phyloP scores from a whole-genome alignment of 148 eudicot genomes.

The Suaeda aralocaspica region DNA sequence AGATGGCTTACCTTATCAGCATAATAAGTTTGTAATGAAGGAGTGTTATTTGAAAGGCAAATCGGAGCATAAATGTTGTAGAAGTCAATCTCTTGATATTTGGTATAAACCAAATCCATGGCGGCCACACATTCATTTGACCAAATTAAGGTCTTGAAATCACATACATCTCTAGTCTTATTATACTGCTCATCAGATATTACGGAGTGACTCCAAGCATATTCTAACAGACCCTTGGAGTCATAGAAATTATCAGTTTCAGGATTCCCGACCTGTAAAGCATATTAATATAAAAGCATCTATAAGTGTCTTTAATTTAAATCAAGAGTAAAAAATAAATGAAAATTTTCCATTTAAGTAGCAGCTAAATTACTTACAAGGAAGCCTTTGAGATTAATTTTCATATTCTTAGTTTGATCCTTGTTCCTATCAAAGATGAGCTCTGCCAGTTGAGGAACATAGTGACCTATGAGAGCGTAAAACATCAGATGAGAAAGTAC shows the following conservation, averaged over 20 bases:
- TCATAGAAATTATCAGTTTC: conserved; percentile 53
- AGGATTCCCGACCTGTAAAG: conserved; percentile 64
- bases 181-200: conserved; percentile 42
- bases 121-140: conserved; percentile 38
- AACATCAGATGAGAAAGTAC: neutral
- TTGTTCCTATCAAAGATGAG: conserved; percentile 53
- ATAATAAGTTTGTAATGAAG: conserved; percentile 9
- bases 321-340: neutral
- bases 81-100: conserved; percentile 54
- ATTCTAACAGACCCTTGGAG: conserved; percentile 52
- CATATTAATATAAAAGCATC: neutral
- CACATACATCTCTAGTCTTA: conserved; percentile 35
- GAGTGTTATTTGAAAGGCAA: conserved; percentile 32
- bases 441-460: conserved; percentile 65
- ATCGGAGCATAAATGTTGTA: conserved; percentile 65
- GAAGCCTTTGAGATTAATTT: conserved; percentile 65
- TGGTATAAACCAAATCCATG: conserved; percentile 34
- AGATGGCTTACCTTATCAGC: conserved; percentile 19
- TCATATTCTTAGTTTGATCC: conserved; percentile 23
- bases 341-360: no score
- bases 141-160: conserved; percentile 42
- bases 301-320: neutral
- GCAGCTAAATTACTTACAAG: conserved; percentile 36
- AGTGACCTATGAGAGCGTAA: conserved; percentile 42
- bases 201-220: conserved; percentile 72